Base-by-base conservation (phyloP, 768 basidiomycete species). In the Amanita rubescens region DNA sequence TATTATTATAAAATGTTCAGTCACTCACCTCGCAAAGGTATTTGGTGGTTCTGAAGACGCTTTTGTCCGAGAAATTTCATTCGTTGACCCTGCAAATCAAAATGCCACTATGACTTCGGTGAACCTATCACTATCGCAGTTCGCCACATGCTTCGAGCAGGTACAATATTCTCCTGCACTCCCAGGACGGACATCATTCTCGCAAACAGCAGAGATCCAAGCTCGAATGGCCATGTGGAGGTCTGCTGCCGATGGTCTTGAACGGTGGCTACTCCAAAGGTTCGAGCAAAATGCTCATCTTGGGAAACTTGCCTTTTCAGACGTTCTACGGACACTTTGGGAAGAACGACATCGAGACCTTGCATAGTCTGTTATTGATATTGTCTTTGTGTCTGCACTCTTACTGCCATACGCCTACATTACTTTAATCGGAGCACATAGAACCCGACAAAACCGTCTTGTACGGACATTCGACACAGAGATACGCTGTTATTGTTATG, bases 41-140 rank as follows among this genome's bases (percentile, higher is more conserved):
- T 90, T 95, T 54, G 92, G 92, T 49, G 92, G 92, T 35, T 91
- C 91, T 57, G 90, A 93, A 71, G 90, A 94, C 62, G 93, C 94
- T 9, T 96, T 89, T 64, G 90, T 96, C 1, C 84, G 94, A 43
- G 94, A 97, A 71, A 86, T 96, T 60, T 91, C 92, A 4, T 95
- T 94, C 64, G 77, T 95, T 34, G 91, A 96, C 68, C 94, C 94
- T 1, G 72, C 80, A 55, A 82, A 77, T 22, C 86, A 88, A 69
- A 82, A 77, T 30, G 87, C 89, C 44, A 87, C 87, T 37, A 88
- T 92, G 58, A 90, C 90, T 33, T 93, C 92, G 25, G 86, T 93
- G 69, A 97, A 97, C 72, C 85, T 97, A 48, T 90, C 90, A 11
- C 73, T 96, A 25, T 93, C 92, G n/a, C 91, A 95, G 71, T 94